Conservation (phyloP, 176 grass and related monocot species). For the Avena sativa region DNA sequence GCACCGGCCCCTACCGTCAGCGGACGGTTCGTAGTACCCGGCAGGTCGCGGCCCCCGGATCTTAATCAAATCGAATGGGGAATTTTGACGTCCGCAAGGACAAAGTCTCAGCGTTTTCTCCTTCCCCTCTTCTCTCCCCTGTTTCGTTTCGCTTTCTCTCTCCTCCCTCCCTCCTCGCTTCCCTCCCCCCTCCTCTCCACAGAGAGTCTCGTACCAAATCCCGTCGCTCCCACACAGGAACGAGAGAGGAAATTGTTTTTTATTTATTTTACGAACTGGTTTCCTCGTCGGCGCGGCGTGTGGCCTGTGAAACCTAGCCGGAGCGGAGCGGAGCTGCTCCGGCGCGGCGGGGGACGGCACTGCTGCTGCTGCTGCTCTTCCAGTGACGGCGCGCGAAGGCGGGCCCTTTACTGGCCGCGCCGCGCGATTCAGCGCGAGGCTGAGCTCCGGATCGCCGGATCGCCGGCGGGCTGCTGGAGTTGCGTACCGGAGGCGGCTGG, state of each 20-base stretch:
- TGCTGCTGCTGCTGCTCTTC: neutral
- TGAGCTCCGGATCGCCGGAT: slow-evolving; percentile 42
- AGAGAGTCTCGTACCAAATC: slow-evolving; percentile 23
- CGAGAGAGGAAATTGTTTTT: neutral
- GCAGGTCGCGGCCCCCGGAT: neutral
- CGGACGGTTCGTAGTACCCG: rapidly evolving
- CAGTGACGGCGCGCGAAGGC: neutral
- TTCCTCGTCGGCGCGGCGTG: neutral
- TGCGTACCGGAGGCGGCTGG: neutral
- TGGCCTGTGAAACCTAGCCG: slow-evolving; percentile 8
- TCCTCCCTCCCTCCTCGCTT: neutral
- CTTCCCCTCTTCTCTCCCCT: neutral
- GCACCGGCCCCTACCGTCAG: rapidly evolving
- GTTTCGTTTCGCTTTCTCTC: slow-evolving; percentile 5
- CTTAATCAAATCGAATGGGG: slow-evolving; percentile 91
- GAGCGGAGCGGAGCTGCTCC: neutral
- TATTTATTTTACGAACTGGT: neutral
- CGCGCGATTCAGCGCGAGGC: neutral
- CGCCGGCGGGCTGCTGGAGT: neutral
- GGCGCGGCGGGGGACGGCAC: neutral
- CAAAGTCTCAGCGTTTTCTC: slow-evolving; percentile 54
- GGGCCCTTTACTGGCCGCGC: neutral
- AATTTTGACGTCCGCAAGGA: slow-evolving; percentile 99
- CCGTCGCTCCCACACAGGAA: neutral
- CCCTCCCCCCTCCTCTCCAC: neutral